Evolutionary conservation across 2,329 filamentous ascomycete species (phyloP), one percentile per base, ranked within the genome.

Genomic region (Scleromitrula shiraiana): DNA sequence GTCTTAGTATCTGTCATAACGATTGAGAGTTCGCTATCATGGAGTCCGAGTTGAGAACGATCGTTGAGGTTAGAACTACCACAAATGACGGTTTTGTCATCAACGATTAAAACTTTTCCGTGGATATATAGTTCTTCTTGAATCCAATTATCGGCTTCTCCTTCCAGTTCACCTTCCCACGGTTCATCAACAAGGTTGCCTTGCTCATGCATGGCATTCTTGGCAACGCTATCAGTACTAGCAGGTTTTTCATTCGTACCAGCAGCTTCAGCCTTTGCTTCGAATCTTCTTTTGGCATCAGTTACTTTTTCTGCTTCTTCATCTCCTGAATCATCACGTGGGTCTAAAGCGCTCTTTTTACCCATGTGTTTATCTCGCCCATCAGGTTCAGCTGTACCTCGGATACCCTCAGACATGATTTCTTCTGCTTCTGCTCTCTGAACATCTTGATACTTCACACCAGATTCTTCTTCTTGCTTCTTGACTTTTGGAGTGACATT

Each of bases 71-170:
- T 97, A 54, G 86, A 88, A 22, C 83, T 89, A 15, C 88, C 88
- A 62, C 88, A 93, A 45, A 96, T 80, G 2, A 86, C 88, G 40
- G 88, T 76, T 46, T 82, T 80, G 65, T 97, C 91, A 62, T 97
- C 90, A 1, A 84, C 85, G 56, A 96, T 91, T 56, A 93, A 76
- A 29, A 96, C 75, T 69, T 97, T 98, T 23, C 82, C 85, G 65
- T 98, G 93, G 40, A 97, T 83, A 64, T 98, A 98, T 2, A 97
- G 77, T 66, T 98, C 91, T 64, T 98, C 93, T 63, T 95, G 91
- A 50, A 97, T 83, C 72, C 93, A 94, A 63, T 94, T 88, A 46
- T 84, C 77, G 49, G 89, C 84, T 65, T 97, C 93, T 1, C 78
- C 77, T 56, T 91, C 78, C 0, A 80, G 70, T 0, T 74, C 71